Base-by-base conservation (phyloP, 1,139 yeast species). In the Yamadazyma triangularis region DNA sequence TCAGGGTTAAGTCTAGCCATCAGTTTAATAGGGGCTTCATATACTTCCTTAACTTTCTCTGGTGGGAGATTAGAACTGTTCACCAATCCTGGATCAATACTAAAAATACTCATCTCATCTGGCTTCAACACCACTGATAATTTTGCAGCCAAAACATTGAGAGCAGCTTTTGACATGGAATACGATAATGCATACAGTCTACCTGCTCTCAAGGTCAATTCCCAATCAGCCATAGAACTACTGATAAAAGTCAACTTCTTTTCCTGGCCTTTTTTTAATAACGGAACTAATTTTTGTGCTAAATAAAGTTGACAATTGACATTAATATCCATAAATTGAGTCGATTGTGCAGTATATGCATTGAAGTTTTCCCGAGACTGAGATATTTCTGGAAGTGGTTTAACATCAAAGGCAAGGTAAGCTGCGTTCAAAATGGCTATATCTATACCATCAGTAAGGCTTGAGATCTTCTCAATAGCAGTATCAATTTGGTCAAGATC, bases 261-360 rank as follows among this genome's bases (percentile, higher is more conserved):
- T 7, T 48, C 40, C 6, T 34, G 12, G 24, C 45, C 44, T 29
- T 42, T 47, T 33, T 38, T 29, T 37, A 56, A 33, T 29, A 35
- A 52, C n/a, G 60, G 60, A 21, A 47, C 44, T 18, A 57, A 26
- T 4, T 47, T 45, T 29, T 53, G 49, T 26, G 51, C 33, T 1
- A 57, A 33, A 23, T 51, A 50, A n/a, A 60, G 36, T 9, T 63
- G 60, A 0, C 60, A 64, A 8, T 56, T 25, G n/a, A 51, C 46
- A 31, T 60, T 60, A 15, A 47, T 41, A 21, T 40, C 12, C 9
- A 32, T 12, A 14, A 20, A 12, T 15, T 19, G 4, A 23, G 42
- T 30, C 43, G 50, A 33, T 47, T 53, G 3, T 40, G 32, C 7
- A 35, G n/a, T 15, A n/a, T 26, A 30, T 14, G 15, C 24, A 8